Percentiles rank a stretch among this genome's conserved stretches.
Conservation (phyloP, 225 moss, liverwort and hornwort genomes). For the Asterella californica region DNA sequence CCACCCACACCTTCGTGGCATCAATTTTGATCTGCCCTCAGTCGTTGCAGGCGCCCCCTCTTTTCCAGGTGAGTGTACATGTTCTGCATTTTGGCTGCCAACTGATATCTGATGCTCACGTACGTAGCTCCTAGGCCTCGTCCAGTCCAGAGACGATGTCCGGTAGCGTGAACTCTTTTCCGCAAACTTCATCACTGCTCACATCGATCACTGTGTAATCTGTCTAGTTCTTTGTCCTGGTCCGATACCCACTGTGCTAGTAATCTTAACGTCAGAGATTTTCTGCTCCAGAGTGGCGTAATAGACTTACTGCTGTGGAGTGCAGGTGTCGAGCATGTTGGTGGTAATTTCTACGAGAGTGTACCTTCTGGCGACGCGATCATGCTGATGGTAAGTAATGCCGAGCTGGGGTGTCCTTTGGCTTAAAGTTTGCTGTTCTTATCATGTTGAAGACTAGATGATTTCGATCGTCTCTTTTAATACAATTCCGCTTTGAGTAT, state of each 20-base stretch:
- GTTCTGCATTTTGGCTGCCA: background rate
- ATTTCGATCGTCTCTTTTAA: too few species aligned
- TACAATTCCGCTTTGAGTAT: too few species aligned
- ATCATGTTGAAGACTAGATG: too few species aligned
- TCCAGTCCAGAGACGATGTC: background rate
- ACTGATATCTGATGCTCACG: background rate
- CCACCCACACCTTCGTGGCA: conserved; percentile 31
- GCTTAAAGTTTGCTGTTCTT: background rate
- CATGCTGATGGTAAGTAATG: background rate
- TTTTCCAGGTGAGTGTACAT: background rate
- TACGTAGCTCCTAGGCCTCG: too few species aligned
- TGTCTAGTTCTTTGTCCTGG: too few species aligned
- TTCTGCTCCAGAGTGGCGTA: too few species aligned
- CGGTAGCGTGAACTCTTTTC: background rate
- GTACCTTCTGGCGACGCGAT: background rate
- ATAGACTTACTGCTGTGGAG: too few species aligned
- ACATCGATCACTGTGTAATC: too few species aligned
- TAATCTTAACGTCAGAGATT: too few species aligned
- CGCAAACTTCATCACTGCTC: background rate
- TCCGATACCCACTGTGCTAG: too few species aligned
- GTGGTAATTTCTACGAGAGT: conserved; percentile 19
- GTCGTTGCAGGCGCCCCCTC: conserved; percentile 22
- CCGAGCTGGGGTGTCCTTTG: background rate
- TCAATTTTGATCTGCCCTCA: conserved; percentile 30
- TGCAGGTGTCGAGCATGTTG: conserved; percentile 20